Conservation (phyloP, 148 eudicot genomes). For the Fallopia convolvulus region DNA sequence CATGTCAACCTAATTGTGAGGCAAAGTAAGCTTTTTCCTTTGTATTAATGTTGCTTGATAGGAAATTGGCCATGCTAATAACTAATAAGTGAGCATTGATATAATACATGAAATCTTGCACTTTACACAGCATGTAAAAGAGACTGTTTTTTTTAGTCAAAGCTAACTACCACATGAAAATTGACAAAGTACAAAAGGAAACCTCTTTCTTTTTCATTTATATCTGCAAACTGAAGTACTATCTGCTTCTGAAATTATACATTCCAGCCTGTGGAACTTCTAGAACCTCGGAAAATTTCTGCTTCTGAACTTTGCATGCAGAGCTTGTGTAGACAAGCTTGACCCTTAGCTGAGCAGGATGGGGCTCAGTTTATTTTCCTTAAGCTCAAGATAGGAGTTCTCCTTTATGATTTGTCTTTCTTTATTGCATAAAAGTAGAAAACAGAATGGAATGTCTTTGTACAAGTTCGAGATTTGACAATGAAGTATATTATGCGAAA, state of each 20-base stretch:
- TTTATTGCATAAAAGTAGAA: neutral
- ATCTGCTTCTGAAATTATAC: neutral
- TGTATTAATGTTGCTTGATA: neutral
- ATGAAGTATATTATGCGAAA: neutral
- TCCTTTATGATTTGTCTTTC: neutral
- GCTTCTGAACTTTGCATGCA: neutral
- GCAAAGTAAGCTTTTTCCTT: constrained; percentile 63
- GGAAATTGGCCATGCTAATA: neutral
- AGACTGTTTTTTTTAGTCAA: neutral
- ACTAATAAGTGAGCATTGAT: neutral
- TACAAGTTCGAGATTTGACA: neutral
- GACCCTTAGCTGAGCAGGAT: neutral
- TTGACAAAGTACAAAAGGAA: constrained; percentile 1
- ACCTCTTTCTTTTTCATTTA: neutral
- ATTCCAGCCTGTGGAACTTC: neutral
- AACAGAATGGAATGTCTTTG: neutral
- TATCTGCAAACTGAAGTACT: neutral
- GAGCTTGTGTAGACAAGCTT: neutral
- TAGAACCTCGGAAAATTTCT: neutral
- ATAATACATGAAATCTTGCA: neutral
- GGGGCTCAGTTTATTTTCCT: neutral
- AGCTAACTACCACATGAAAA: neutral
- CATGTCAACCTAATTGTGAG: constrained; percentile 96
- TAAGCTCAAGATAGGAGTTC: neutral
- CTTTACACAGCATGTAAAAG: neutral